phyloP scores from a whole-genome alignment of 257 asterid genomes.

The Anisodus acutangulus region DNA sequence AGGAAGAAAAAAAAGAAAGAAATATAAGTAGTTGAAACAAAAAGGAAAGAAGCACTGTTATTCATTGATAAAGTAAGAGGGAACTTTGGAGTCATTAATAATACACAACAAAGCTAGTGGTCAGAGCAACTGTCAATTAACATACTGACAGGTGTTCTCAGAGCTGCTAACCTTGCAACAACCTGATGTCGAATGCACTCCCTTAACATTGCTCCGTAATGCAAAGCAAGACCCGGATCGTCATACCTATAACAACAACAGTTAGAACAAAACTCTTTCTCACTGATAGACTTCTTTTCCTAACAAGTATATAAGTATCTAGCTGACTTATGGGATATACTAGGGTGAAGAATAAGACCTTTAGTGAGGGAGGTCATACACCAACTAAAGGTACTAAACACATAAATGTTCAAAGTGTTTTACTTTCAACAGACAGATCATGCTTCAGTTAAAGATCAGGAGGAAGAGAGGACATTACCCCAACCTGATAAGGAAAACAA shows the following conservation, averaged over 20 bases:
- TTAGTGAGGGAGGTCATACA: not conserved
- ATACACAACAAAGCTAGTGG: not conserved
- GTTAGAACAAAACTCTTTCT: conserved; percentile 1
- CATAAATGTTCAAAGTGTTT: not conserved
- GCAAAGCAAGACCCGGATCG: conserved; percentile 74
- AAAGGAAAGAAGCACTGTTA: not conserved
- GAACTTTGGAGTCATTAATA: not conserved
- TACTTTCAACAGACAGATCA: not conserved
- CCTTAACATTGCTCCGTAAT: conserved; percentile 84
- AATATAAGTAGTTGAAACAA: conserved; percentile 6
- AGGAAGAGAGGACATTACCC: conserved; percentile 9
- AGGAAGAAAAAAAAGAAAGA: not conserved
- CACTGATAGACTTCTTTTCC: not conserved
- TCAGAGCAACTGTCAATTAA: not conserved
- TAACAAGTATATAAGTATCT: not conserved
- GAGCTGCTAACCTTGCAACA: conserved; percentile 68
- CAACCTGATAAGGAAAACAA: not conserved
- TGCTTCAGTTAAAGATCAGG: not conserved
- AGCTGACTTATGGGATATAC: not conserved
- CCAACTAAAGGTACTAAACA: not conserved
- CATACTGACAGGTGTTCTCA: not conserved
- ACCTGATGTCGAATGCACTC: conserved; percentile 91
- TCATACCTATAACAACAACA: conserved; percentile 56
- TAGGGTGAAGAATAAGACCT: not conserved
- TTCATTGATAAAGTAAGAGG: not conserved